Conservation (phyloP, 2,329 filamentous ascomycete genomes). For the Pseudocercospora fijiensis region DNA sequence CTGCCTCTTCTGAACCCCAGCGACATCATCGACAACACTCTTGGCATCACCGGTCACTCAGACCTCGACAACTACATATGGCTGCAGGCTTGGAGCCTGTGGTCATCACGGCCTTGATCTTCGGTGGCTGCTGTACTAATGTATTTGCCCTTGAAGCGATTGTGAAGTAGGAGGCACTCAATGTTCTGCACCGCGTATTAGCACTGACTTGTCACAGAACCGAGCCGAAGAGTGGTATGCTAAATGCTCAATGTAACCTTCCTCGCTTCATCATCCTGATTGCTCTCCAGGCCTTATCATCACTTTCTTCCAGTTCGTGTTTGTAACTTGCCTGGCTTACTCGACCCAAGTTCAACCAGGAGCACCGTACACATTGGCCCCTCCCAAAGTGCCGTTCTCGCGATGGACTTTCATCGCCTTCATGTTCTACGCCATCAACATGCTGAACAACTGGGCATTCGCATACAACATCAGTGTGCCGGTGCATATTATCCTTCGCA, state of each 20-base stretch:
- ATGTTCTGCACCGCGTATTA: neutral
- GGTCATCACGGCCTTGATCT: slow-evolving; percentile 77
- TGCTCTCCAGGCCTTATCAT: slow-evolving; percentile 61
- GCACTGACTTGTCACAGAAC: slow-evolving; percentile 53
- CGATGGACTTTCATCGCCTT: slow-evolving; percentile 87
- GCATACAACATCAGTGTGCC: slow-evolving; percentile 95
- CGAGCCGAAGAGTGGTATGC: slow-evolving; percentile 76
- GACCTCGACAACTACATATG: slow-evolving; percentile 9
- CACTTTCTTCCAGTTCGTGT: slow-evolving; percentile 52
- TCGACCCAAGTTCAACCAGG: slow-evolving; percentile 51
- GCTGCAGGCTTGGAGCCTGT: slow-evolving; percentile 25
- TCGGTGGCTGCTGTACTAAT: slow-evolving; percentile 93
- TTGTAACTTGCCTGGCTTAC: slow-evolving; percentile 62
- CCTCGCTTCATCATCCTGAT: neutral
- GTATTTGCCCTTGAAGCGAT: slow-evolving; percentile 97
- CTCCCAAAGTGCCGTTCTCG: slow-evolving; percentile 75
- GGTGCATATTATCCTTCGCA: slow-evolving; percentile 92
- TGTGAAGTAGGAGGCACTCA: slow-evolving; percentile 68
- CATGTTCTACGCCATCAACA: slow-evolving; percentile 89
- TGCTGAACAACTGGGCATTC: slow-evolving; percentile 97
- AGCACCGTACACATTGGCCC: slow-evolving; percentile 69
- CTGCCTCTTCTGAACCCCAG: neutral
- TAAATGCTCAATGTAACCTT: slow-evolving; percentile 1
- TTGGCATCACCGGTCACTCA: slow-evolving; percentile 1
- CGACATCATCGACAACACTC: neutral